Conservation (phyloP, 129 eudicot species). For the Daucus carota region DH1_v3.0 NC_030389.2:4518001-4518500, state of each 20-base stretch:
- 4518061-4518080: too few relatives aligned
- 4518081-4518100: too few relatives aligned
- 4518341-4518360: too few relatives aligned
- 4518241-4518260: not conserved
- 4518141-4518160: too few relatives aligned
- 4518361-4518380: conserved; percentile 33
- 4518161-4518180: too few relatives aligned
- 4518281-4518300: not conserved
- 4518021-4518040: too few relatives aligned
- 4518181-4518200: too few relatives aligned
- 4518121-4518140: too few relatives aligned
- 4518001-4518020: too few relatives aligned
- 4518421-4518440: conserved; percentile 92
- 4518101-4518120: too few relatives aligned
- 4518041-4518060: too few relatives aligned
- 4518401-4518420: conserved; percentile 94
- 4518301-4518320: not conserved
- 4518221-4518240: not conserved
- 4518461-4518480: not conserved
- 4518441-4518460: conserved; percentile 40
- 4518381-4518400: conserved; percentile 93
- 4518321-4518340: not conserved
- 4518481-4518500: too few relatives aligned
- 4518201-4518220: not conserved
- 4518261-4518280: not conserved